phyloP scores from a whole-genome alignment of 192 early-diverging fungal genomes.

The Mortierella antarctica region DNA sequence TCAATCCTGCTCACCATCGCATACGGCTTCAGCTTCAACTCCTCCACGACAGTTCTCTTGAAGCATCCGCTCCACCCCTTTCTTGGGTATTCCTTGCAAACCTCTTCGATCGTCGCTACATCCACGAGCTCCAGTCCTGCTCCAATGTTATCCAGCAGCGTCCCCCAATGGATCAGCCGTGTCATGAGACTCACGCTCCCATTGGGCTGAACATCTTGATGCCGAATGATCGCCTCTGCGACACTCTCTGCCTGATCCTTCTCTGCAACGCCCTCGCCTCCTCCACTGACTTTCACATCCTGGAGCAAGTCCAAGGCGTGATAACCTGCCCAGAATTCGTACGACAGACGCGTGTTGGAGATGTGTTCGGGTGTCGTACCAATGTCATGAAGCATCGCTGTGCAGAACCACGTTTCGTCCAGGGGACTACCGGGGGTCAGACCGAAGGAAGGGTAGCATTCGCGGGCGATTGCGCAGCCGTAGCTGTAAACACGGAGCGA shows the following conservation, averaged over 20 bases:
- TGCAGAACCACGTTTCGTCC: conserved; percentile 27
- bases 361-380: conserved; percentile 22
- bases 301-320: conserved; percentile 16
- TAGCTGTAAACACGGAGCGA: conserved; percentile 21
- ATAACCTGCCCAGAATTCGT: conserved; percentile 24
- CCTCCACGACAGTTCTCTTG: conserved; percentile 12
- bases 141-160: conserved; percentile 28
- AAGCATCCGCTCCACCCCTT: conserved; percentile 22
- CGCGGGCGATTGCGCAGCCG: conserved; percentile 20
- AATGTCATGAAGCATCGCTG: conserved; percentile 27
- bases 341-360: conserved; percentile 19
- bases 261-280: conserved; percentile 11
- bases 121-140: conserved; percentile 19
- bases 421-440: conserved; percentile 14
- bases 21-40: conserved; percentile 24
- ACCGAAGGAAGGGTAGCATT: conserved; percentile 15
- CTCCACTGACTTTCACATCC: conserved; percentile 10
- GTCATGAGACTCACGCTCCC: conserved; percentile 7
- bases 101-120: conserved; percentile 5
- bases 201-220: conserved; percentile 18
- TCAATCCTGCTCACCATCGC: conserved; percentile 24
- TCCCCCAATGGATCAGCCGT: conserved; percentile 23
- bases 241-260: conserved; percentile 27
- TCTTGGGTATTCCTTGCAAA: conserved; percentile 13
- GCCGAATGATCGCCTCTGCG: conserved; percentile 26